A percentile compares a stretch with the other conserved stretches of the same genome.
Evolutionary conservation across 2,329 filamentous ascomycete genomes (phyloP).

Genomic region (Cordyceps militaris): DNA sequence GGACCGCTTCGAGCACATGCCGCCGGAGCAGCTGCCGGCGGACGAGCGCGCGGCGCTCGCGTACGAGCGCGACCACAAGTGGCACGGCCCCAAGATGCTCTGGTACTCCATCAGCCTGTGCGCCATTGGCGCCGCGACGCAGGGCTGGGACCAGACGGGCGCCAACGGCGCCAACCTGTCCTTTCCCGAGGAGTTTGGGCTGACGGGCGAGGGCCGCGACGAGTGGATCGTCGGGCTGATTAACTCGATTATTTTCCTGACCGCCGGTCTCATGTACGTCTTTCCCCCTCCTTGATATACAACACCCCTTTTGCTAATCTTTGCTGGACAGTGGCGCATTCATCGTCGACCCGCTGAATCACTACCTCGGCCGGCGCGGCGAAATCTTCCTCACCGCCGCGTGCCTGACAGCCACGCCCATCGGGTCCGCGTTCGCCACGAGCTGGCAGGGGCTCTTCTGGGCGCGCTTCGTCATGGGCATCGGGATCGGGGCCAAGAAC

Average conservation of each 20-base stretch:
- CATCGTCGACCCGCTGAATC: conserved; percentile 44
- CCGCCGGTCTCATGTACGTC: conserved; percentile 50
- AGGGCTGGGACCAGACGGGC: conserved; percentile 60
- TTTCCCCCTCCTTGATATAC: background rate
- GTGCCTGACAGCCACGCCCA: conserved; percentile 40
- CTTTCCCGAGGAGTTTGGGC: conserved; percentile 41
- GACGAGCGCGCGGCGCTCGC: conserved; percentile 29
- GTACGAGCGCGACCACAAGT: conserved; percentile 51
- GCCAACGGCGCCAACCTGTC: conserved; percentile 55
- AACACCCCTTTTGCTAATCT: background rate
- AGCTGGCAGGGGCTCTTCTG: conserved; percentile 61
- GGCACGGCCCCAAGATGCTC: conserved; percentile 41
- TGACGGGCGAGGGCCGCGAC: conserved; percentile 32
- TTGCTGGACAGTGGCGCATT: conserved; percentile 20
- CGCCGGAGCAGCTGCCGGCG: conserved; percentile 24
- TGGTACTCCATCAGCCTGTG: conserved; percentile 43
- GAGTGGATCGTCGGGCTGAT: conserved; percentile 34
- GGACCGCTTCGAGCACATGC: conserved; percentile 20
- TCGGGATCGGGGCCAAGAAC: conserved; percentile 61
- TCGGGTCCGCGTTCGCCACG: conserved; percentile 51
- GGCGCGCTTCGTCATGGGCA: conserved; percentile 59
- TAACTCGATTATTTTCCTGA: conserved; percentile 29
- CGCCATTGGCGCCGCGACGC: conserved; percentile 49
- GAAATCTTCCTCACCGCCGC: conserved; percentile 58
- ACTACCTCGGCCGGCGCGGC: conserved; percentile 57